Evolutionary conservation across 768 basidiomycete genomes (phyloP).

Genomic region (Antrodiella citrinella): DNA sequence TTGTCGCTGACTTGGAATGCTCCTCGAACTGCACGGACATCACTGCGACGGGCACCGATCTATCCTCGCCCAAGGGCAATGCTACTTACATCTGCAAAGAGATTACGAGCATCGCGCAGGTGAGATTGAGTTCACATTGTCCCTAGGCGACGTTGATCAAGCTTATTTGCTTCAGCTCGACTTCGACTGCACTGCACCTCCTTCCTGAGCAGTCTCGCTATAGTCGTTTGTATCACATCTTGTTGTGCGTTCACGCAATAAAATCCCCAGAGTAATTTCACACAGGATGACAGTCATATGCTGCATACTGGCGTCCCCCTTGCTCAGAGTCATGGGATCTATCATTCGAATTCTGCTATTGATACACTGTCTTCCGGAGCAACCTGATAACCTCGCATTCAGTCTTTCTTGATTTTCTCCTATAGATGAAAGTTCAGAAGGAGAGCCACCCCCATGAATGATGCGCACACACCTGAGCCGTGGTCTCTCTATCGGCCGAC

Average conservation of each 20-base stretch:
- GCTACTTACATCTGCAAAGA: conserved; percentile 31
- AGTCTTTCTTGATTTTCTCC: background rate
- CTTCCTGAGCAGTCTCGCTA: too few species aligned
- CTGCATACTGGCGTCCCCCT: too few species aligned
- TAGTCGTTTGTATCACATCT: too few species aligned
- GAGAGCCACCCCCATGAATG: background rate
- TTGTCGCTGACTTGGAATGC: conserved; percentile 36
- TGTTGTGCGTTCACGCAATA: too few species aligned
- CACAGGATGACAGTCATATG: too few species aligned
- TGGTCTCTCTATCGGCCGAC: background rate
- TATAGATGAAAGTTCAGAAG: background rate
- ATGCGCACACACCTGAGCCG: background rate
- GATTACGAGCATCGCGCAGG: conserved; percentile 22
- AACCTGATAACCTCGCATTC: too few species aligned
- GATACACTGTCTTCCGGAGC: too few species aligned
- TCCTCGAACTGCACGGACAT: conserved; percentile 29
- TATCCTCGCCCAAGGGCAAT: conserved; percentile 25
- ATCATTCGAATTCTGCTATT: too few species aligned
- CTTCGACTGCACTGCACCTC: conserved; percentile 17
- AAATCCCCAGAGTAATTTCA: too few species aligned
- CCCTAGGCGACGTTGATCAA: background rate
- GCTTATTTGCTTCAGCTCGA: conserved; percentile 10
- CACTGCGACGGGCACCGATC: conserved; percentile 27
- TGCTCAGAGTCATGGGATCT: too few species aligned
- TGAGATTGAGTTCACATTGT: conserved; percentile 8